phyloP scores from a whole-genome alignment of 208 protist species.

The Crithidia brevicula region DNA sequence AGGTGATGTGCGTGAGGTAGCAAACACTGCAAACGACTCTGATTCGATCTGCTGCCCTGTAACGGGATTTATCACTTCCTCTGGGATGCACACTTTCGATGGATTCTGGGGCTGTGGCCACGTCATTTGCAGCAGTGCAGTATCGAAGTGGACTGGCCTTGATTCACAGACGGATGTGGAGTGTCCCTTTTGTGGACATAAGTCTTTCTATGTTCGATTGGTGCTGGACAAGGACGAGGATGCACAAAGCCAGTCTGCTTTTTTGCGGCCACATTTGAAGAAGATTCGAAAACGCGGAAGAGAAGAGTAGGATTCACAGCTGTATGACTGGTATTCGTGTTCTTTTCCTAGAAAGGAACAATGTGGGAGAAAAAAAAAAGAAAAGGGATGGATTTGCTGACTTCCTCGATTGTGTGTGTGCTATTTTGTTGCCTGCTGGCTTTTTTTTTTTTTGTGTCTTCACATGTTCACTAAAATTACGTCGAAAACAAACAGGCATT shows the following conservation, averaged over 20 bases:
- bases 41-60: constrained; percentile 62
- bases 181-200: constrained; percentile 47
- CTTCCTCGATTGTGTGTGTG: too few relatives aligned
- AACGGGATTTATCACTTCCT: constrained; percentile 47
- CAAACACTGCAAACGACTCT: constrained; percentile 33
- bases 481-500: too few relatives aligned
- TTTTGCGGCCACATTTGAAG: constrained; percentile 16
- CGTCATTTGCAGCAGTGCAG: constrained; percentile 45
- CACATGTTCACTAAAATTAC: too few relatives aligned
- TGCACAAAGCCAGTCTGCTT: constrained; percentile 32
- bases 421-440: neutral
- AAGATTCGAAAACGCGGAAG: constrained; percentile 11
- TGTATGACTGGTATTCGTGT: too few relatives aligned
- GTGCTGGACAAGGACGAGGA: constrained; percentile 36
- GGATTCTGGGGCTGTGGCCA: constrained; percentile 86
- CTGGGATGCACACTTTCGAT: constrained; percentile 62
- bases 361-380: too few relatives aligned
- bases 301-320: constrained; percentile 7
- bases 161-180: constrained; percentile 17
- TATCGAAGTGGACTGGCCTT: constrained; percentile 9
- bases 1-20: constrained; percentile 62
- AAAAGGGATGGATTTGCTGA: too few relatives aligned
- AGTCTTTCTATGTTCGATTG: constrained; percentile 49
- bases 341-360: too few relatives aligned
- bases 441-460: constrained; percentile 8